Evolutionary conservation across 768 basidiomycete species (phyloP), one percentile per base, ranked within the genome.

Genomic region (Boletellus sp.): DNA sequence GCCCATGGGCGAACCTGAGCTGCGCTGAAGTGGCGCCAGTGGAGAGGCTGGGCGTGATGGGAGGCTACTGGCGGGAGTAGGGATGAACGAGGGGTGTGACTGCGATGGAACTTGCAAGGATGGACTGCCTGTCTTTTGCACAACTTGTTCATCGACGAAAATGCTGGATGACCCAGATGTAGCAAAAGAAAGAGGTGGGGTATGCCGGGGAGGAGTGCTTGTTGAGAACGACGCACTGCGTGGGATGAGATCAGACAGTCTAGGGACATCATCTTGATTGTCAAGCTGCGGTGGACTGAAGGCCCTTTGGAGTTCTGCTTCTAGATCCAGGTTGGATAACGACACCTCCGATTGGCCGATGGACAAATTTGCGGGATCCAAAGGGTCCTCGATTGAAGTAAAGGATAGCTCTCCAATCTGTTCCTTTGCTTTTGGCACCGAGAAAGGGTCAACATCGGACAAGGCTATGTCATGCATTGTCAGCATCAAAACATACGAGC

Each of bases 321-420:
- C 68, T 20, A 56, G 31, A 36, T 68, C 67, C 10, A 75, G 42
- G 23, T 64, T 68, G 22, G 62, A 65, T 9, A 70, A 54, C 2
- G 70, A 71, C 17, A 72, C 63, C 42, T 72, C 72, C 11, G 69
- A 70, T 38, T 68, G 64, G 22, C 66, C 69, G n/a, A 71, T 66
- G 15, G 64, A 69, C 47, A 69, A 47, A 28, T 70, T 72, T 23
- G 50, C 54, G 16, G 66, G 65, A 28, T 67, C 61, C 53, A 66
- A 41, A 22, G 62, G 60, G 35, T 70, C 63, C 6, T 66, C 55
- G 6, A 60, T 52, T 20, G 69, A 70, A 16, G 57, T 40, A 46
- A 72, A 64, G 6, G 62, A 61, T 19, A 49, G 10, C n/a, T 64
- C 64, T 28, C 53, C 20, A n/a, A 44, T 35, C 2, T 68, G 67